A percentile compares a stretch with the other conserved stretches of the same genome.
Evolutionary conservation across 441 rosid species (phyloP).

Genomic region (Populus hybrid): DNA sequence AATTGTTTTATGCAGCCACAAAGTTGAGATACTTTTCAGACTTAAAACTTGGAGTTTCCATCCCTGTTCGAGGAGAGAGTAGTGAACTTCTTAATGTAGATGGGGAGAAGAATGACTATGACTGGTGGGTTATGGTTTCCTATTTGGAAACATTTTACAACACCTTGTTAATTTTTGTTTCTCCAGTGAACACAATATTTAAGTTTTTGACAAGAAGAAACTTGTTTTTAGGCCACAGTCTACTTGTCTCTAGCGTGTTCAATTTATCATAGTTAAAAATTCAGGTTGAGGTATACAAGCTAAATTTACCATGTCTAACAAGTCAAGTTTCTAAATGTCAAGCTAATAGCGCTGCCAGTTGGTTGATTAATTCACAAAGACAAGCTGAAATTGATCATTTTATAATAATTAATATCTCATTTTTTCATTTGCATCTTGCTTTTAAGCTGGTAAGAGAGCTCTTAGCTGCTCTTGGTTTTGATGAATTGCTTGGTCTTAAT

Average conservation of each 20-base stretch:
- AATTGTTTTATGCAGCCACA: constrained; percentile 50
- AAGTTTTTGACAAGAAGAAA: not conserved
- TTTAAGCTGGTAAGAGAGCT: constrained; percentile 13
- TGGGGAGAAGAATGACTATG: constrained; percentile 95
- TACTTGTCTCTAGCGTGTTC: not conserved
- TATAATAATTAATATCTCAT: not conserved
- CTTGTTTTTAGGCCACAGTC: not conserved
- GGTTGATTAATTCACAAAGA: not conserved
- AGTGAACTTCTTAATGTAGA: constrained; percentile 84
- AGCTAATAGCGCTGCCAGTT: not conserved
- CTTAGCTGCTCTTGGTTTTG: constrained; percentile 26
- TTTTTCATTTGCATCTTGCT: constrained; percentile 11
- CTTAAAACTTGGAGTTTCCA: constrained; percentile 60
- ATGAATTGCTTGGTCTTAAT: constrained; percentile 30
- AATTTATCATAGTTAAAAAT: not conserved
- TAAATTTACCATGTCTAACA: not conserved
- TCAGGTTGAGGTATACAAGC: not conserved
- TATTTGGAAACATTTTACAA: not conserved
- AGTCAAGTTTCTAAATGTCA: not conserved
- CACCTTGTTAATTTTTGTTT: not conserved
- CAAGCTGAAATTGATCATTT: constrained; percentile 7
- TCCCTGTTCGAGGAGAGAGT: constrained; percentile 83
- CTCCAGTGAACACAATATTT: not conserved
- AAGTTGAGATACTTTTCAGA: constrained; percentile 85
- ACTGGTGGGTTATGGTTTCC: constrained; percentile 60